These are phyloP conservation scores for Aaosphaeria pasadenensis DNA, from an alignment of 2,329 filamentous ascomycete species.

Conservation along the genomic window DNA sequence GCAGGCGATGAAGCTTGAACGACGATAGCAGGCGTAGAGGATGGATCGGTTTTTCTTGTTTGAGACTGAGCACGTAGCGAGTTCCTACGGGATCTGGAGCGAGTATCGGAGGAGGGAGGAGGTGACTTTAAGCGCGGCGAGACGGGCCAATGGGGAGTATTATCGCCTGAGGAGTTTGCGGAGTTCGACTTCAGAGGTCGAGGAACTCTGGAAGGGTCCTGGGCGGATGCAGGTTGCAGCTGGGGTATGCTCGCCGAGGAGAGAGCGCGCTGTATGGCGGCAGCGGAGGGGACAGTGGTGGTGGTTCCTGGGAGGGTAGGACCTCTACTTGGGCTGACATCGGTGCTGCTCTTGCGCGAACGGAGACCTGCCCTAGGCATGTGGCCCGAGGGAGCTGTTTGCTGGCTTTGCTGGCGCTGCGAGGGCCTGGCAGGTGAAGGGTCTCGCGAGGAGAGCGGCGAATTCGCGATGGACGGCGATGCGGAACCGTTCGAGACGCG, in stretches of 20 bases:
- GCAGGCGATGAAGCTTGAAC: slow-evolving; percentile 46
- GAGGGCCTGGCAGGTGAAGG: slow-evolving; percentile 42
- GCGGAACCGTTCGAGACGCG: slow-evolving; percentile 24
- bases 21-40: slow-evolving; percentile 42
- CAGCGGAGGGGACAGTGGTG: slow-evolving; percentile 56
- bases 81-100: slow-evolving; percentile 42
- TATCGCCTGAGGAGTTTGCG: slow-evolving; percentile 47
- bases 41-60: slow-evolving; percentile 22
- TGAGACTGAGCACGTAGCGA: slow-evolving; percentile 37
- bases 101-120: slow-evolving; percentile 53
- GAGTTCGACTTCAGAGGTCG: slow-evolving; percentile 61
- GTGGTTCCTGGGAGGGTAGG: slow-evolving; percentile 30
- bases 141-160: slow-evolving; percentile 68
- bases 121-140: slow-evolving; percentile 77
- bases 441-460: slow-evolving; percentile 47
- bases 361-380: slow-evolving; percentile 26
- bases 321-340: slow-evolving; percentile 40
- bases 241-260: slow-evolving; percentile 67
- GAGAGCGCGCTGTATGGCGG: slow-evolving; percentile 64
- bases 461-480: slow-evolving; percentile 39
- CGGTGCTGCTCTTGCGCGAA: slow-evolving; percentile 46
- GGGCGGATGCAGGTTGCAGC: slow-evolving; percentile 56
- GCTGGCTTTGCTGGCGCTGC: slow-evolving; percentile 17
- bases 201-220: slow-evolving; percentile 63
- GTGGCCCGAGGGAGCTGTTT: slow-evolving; percentile 12